These are phyloP conservation scores for Smittium culicis DNA, from an alignment of 371 early-diverging fungal species.

Conservation along the genomic window DNA sequence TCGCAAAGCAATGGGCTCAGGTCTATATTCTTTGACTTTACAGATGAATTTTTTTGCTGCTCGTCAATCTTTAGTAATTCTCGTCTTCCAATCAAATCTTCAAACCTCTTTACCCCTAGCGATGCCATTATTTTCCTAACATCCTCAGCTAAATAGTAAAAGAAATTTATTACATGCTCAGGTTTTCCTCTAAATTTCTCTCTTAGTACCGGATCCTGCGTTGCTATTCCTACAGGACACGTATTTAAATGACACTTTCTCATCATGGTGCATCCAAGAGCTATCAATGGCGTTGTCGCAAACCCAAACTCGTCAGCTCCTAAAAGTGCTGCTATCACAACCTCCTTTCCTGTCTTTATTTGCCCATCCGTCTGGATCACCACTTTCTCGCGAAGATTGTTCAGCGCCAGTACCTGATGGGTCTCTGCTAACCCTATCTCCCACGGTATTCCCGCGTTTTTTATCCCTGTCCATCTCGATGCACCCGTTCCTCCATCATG, in stretches of 20 bases:
- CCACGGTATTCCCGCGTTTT: slow-evolving; percentile 95
- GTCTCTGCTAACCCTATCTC: slow-evolving; percentile 94
- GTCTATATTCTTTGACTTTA: slow-evolving; percentile 5
- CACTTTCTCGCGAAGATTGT: slow-evolving; percentile 87
- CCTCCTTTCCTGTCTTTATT: slow-evolving; percentile 91
- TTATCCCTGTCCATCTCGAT: slow-evolving; percentile 93
- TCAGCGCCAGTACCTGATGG: slow-evolving; percentile 89
- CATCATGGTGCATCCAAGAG: slow-evolving; percentile 95
- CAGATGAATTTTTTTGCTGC: slow-evolving; percentile 18
- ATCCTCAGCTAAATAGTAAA: slow-evolving; percentile 92
- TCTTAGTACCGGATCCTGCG: slow-evolving; percentile 87
- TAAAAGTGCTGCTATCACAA: slow-evolving; percentile 84
- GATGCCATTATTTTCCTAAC: slow-evolving; percentile 78
- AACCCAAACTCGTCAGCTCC: slow-evolving; percentile 98
- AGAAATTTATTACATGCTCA: slow-evolving; percentile 94
- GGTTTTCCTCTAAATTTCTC: slow-evolving; percentile 86
- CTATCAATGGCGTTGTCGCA: slow-evolving; percentile 91
- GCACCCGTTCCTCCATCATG: slow-evolving; percentile 98
- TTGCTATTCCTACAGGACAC: slow-evolving; percentile 94
- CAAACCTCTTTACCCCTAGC: slow-evolving; percentile 79
- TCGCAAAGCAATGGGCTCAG: not conserved
- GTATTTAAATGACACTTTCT: slow-evolving; percentile 85
- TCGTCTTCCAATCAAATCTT: slow-evolving; percentile 88
- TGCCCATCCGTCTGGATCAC: slow-evolving; percentile 94
- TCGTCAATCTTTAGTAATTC: slow-evolving; percentile 67